These are phyloP conservation scores for Pseudoturritis turrita DNA, from an alignment of 345 rosid genomes.

Conservation along the genomic window DNA sequence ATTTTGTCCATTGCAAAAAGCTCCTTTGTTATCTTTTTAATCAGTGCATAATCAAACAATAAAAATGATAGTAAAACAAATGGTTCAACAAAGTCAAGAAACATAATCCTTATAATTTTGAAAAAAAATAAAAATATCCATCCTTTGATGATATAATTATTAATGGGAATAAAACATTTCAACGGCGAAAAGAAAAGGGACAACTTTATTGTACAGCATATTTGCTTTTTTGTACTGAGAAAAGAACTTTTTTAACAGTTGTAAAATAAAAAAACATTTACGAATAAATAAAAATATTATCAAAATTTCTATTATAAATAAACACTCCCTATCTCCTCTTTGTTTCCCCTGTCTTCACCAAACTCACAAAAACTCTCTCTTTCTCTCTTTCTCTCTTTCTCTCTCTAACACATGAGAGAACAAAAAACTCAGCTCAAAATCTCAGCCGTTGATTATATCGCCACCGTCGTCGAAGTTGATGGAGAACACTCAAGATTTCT, in stretches of 20 bases:
- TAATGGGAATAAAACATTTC: background rate
- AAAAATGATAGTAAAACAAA: background rate
- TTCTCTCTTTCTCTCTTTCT: background rate
- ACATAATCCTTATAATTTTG: slow-evolving; percentile 11
- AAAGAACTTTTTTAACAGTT: slow-evolving; percentile 15
- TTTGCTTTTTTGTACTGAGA: slow-evolving; percentile 28
- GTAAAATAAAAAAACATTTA: slow-evolving; percentile 5
- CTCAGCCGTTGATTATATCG: slow-evolving; percentile 28
- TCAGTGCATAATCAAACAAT: background rate
- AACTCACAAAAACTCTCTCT: background rate
- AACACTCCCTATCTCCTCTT: slow-evolving; percentile 3
- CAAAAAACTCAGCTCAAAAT: slow-evolving; percentile 31
- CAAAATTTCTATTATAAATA: slow-evolving; percentile 33
- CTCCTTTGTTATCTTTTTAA: background rate
- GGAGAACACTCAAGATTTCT: slow-evolving; percentile 59
- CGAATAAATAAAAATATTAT: no score
- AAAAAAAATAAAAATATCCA: background rate
- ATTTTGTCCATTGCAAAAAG: background rate
- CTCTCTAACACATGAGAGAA: slow-evolving; percentile 18
- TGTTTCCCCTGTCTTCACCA: slow-evolving; percentile 3
- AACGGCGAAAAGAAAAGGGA: slow-evolving; percentile 22
- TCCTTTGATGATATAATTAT: slow-evolving; percentile 10
- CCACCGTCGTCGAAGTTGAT: slow-evolving; percentile 41
- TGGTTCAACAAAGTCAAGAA: slow-evolving; percentile 9
- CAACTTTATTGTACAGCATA: slow-evolving; percentile 38